Percentiles rank a stretch among this genome's conserved stretches.
phyloP scores from a whole-genome alignment of 2,329 filamentous ascomycete genomes.

The Phoma sp. region DNA sequence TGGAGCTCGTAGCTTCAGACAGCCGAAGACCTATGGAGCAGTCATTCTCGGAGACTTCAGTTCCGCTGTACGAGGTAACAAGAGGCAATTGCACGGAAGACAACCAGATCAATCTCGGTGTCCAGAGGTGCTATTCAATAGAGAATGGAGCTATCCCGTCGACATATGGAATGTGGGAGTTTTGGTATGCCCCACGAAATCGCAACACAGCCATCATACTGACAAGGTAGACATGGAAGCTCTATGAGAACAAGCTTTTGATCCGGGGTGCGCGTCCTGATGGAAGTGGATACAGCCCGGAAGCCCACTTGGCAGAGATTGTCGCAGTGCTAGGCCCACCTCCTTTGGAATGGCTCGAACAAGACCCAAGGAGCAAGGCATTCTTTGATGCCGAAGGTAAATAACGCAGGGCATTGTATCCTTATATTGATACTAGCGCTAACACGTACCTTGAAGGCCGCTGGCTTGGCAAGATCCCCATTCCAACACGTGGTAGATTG shows the following conservation, averaged over 20 bases:
- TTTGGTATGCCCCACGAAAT: conserved; percentile 29
- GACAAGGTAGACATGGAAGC: conserved; percentile 45
- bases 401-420: conserved; percentile 1
- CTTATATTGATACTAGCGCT: background rate
- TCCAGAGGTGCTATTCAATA: conserved; percentile 49
- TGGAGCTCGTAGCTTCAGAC: conserved; percentile 43
- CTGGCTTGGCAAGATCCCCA: conserved; percentile 24
- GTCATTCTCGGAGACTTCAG: conserved; percentile 45
- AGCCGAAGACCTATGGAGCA: conserved; percentile 42
- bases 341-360: conserved; percentile 23
- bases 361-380: conserved; percentile 16
- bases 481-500: conserved; percentile 18
- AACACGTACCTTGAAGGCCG: conserved; percentile 12
- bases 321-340: conserved; percentile 30
- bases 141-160: conserved; percentile 45
- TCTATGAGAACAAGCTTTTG: conserved; percentile 46
- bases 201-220: background rate
- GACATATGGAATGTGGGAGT: conserved; percentile 52
- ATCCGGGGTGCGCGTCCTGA: conserved; percentile 32
- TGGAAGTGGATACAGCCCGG: conserved; percentile 31
- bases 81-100: conserved; percentile 33
- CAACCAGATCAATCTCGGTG: conserved; percentile 50
- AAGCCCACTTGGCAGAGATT: conserved; percentile 40
- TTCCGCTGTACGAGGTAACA: conserved; percentile 15
- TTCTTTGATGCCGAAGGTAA: conserved; percentile 28